Evolutionary conservation across 2,329 filamentous ascomycete genomes (phyloP).

Genomic region (Trichocomaceae sp.): DNA sequence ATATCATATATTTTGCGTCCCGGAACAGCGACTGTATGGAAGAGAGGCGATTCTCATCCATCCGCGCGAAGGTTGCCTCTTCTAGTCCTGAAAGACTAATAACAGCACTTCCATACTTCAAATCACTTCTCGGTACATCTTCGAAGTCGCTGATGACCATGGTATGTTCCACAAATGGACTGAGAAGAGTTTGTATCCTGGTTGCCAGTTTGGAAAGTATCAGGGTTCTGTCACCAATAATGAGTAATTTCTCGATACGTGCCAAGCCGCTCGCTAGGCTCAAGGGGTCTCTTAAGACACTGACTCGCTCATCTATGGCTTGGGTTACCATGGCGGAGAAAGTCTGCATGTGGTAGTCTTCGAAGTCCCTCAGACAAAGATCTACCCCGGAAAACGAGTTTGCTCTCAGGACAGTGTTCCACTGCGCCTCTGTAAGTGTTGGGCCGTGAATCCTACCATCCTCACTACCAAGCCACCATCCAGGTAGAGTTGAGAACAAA

Average conservation of each 20-base stretch:
- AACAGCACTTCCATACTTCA: background rate
- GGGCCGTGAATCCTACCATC: background rate
- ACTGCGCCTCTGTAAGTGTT: background rate
- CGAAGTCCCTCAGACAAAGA: background rate
- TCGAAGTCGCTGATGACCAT: background rate
- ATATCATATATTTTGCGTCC: slow-evolving; percentile 2
- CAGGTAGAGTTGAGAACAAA: background rate
- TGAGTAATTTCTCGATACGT: background rate
- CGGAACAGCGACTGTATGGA: slow-evolving; percentile 17
- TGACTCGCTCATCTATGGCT: slow-evolving; percentile 7
- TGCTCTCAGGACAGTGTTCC: slow-evolving; percentile 12
- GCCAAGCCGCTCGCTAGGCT: background rate
- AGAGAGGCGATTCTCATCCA: background rate
- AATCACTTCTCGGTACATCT: background rate
- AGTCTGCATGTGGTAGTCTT: slow-evolving; percentile 1
- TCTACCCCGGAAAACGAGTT: slow-evolving; percentile 9
- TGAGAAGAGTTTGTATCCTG: background rate
- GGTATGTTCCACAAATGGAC: background rate
- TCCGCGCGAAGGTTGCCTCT: background rate
- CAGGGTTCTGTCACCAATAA: slow-evolving; percentile 1
- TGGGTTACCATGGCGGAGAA: slow-evolving; percentile 7
- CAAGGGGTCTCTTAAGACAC: slow-evolving; percentile 2
- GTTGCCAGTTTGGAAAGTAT: background rate
- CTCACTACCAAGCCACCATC: slow-evolving; percentile 25
- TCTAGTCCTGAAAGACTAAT: slow-evolving; percentile 8